phyloP scores from a whole-genome alignment of 306 rosid species.

The Astragalus glycyphyllos region DNA sequence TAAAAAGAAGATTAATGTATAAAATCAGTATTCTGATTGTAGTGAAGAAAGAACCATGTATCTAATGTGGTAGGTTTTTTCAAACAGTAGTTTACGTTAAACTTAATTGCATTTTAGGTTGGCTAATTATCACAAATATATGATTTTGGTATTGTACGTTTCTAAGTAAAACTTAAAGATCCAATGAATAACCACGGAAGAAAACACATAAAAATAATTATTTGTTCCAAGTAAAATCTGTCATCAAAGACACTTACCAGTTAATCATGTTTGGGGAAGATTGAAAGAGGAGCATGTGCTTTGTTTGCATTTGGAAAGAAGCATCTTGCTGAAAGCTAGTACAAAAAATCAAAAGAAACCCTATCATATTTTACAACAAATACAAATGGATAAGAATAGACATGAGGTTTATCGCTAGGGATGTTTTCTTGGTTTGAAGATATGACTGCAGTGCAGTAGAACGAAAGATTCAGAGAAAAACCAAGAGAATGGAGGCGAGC shows the following conservation, averaged over 20 bases:
- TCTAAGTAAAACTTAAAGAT: too few relatives aligned
- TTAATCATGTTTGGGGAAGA: slow-evolving; percentile 59
- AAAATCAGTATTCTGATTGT: slow-evolving; percentile 25
- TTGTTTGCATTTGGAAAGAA: slow-evolving; percentile 55
- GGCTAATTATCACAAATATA: too few relatives aligned
- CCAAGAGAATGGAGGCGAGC: too few relatives aligned
- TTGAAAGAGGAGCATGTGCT: slow-evolving; percentile 46
- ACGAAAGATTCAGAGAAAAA: too few relatives aligned
- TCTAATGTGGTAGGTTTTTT: slow-evolving; percentile 4
- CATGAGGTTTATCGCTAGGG: too few relatives aligned
- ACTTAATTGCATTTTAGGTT: too few relatives aligned
- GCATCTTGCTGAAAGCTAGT: slow-evolving; percentile 52
- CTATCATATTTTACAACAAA: too few relatives aligned
- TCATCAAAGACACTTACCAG: slow-evolving; percentile 47
- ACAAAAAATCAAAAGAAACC: neutral
- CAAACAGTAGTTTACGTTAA: neutral
- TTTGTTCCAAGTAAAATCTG: neutral
- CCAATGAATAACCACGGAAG: neutral
- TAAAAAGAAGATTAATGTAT: neutral
- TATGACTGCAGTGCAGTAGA: too few relatives aligned
- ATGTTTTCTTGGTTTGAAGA: too few relatives aligned
- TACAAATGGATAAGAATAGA: too few relatives aligned
- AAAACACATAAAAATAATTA: neutral
- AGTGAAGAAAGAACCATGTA: slow-evolving; percentile 26
- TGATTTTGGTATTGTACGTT: too few relatives aligned